A percentile compares a stretch with the other conserved stretches of the same genome.
These are phyloP conservation scores for Eucalyptus regnans DNA, from an alignment of 345 rosid genomes.

Conservation along the genomic window DNA sequence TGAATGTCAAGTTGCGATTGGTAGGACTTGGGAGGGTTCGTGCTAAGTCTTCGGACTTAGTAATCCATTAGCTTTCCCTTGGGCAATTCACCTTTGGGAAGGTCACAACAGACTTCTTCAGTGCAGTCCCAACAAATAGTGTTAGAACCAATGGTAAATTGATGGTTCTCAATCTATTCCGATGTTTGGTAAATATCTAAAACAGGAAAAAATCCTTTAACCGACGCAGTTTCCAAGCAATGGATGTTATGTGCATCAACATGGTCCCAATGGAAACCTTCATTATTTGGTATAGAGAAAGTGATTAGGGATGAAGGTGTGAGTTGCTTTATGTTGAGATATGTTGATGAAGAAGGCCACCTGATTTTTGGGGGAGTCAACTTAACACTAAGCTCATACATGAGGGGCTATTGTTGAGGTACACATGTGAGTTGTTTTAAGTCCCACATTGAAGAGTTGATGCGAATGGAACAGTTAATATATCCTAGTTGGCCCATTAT, in stretches of 20 bases:
- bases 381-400: background rate
- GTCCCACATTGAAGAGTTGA: background rate
- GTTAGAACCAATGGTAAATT: no score
- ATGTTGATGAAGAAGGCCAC: background rate
- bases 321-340: background rate
- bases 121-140: no score
- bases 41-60: no score
- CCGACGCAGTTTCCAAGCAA: no score
- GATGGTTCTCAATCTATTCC: no score
- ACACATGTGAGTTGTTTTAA: background rate
- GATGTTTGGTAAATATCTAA: background rate
- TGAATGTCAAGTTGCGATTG: no score
- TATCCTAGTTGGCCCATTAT: background rate
- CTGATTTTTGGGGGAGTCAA: background rate
- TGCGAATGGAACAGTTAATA: background rate
- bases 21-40: no score
- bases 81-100: no score
- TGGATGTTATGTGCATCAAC: no score
- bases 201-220: no score
- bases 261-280: background rate
- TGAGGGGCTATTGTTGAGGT: background rate
- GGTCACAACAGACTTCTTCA: no score
- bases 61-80: no score
- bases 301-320: background rate
- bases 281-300: background rate